Conservation (phyloP, 257 asterid species). For the Nicotiana undulata region DNA sequence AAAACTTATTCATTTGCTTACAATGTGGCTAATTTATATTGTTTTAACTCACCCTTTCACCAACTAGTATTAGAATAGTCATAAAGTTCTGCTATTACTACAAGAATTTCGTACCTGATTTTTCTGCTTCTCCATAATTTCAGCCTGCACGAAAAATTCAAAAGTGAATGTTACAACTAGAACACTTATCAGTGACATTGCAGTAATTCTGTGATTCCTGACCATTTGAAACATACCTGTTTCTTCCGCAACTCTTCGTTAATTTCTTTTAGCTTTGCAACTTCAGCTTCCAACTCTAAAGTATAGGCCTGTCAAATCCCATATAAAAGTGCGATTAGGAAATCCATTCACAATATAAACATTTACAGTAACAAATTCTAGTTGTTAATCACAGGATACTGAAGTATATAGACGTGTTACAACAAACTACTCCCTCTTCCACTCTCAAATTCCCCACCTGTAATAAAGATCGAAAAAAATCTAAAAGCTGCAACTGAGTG, state of each 20-base stretch:
- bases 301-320: conserved; percentile 65
- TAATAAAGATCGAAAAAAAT: background rate
- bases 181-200: background rate
- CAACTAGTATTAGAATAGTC: background rate
- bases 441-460: background rate
- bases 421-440: background rate
- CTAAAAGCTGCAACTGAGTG: background rate
- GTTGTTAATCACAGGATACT: background rate
- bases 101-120: conserved; percentile 45
- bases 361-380: background rate
- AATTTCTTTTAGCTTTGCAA: conserved; percentile 64
- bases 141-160: conserved; percentile 42
- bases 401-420: background rate
- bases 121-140: conserved; percentile 66
- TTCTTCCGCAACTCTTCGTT: conserved; percentile 66
- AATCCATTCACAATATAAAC: conserved; percentile 2
- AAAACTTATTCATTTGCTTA: background rate
- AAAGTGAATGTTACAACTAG: background rate
- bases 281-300: conserved; percentile 87
- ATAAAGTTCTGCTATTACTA: background rate
- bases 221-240: conserved; percentile 44
- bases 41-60: background rate
- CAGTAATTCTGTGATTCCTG: background rate
- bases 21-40: background rate
- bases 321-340: background rate